Conservation (phyloP, 805 yeast genomes). For the Blastobotrys peoriensis region DNA sequence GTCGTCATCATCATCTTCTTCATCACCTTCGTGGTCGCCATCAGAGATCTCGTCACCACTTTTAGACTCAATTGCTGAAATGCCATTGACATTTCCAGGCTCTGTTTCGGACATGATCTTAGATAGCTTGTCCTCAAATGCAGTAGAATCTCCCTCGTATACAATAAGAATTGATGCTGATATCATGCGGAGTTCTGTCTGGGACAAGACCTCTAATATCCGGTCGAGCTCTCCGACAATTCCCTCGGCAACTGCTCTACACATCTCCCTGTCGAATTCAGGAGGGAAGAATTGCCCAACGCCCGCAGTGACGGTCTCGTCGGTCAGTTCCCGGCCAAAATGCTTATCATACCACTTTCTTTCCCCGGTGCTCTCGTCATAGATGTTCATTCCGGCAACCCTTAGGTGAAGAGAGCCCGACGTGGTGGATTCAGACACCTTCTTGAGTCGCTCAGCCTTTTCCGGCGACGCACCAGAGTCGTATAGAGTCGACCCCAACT, state of each 20-base stretch:
- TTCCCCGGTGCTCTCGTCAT: slow-evolving; percentile 25
- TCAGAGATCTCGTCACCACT: slow-evolving; percentile 26
- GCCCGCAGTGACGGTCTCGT: slow-evolving; percentile 37
- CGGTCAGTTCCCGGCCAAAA: slow-evolving; percentile 60
- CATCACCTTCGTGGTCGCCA: slow-evolving; percentile 21
- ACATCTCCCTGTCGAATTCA: slow-evolving; percentile 12
- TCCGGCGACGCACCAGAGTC: slow-evolving; percentile 53
- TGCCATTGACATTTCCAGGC: slow-evolving; percentile 17
- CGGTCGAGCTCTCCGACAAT: slow-evolving; percentile 58
- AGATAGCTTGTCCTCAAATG: slow-evolving; percentile 43
- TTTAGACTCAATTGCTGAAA: slow-evolving; percentile 5
- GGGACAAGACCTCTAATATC: slow-evolving; percentile 57
- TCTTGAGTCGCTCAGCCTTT: slow-evolving; percentile 53
- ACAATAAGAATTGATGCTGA: slow-evolving; percentile 71
- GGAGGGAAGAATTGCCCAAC: slow-evolving; percentile 38
- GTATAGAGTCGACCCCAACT: slow-evolving; percentile 65
- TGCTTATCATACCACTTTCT: slow-evolving; percentile 55
- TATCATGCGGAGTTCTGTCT: slow-evolving; percentile 56
- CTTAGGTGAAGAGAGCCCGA: slow-evolving; percentile 72
- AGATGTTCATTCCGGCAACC: slow-evolving; percentile 81
- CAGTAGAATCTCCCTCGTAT: slow-evolving; percentile 57
- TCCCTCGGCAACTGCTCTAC: slow-evolving; percentile 31
- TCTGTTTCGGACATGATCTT: too few species aligned
- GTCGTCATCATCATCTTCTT: slow-evolving; percentile 20
- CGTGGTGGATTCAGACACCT: slow-evolving; percentile 68